Percentiles rank a stretch among this genome's conserved stretches.
Evolutionary conservation across 1,284 basidiomycete species (phyloP).

Genomic region (Cryptococcus sp.): DNA sequence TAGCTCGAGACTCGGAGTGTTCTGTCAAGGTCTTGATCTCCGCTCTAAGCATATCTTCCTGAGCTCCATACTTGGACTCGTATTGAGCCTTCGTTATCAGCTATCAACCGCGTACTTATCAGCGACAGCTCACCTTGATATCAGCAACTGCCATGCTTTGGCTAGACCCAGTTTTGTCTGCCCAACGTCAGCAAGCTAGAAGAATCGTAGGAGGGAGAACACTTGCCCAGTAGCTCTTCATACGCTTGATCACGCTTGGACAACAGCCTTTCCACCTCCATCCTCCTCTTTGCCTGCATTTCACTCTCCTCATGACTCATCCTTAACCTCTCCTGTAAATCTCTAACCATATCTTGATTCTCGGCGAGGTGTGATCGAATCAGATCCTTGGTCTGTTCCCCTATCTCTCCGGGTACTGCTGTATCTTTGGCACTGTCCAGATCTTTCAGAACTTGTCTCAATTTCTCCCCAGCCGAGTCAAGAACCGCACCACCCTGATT

Average conservation of each 20-base stretch:
- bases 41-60: constrained; percentile 79
- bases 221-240: constrained; percentile 84
- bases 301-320: constrained; percentile 91
- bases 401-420: constrained; percentile 60
- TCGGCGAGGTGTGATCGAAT: constrained; percentile 85
- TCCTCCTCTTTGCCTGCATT: constrained; percentile 71
- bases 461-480: constrained; percentile 34
- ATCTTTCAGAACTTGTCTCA: constrained; percentile 35
- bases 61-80: constrained; percentile 86
- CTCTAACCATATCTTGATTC: constrained; percentile 76
- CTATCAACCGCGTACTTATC: background rate
- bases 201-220: background rate
- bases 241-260: constrained; percentile 83
- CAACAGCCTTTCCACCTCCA: constrained; percentile 82
- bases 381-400: constrained; percentile 56
- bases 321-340: constrained; percentile 82
- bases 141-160: constrained; percentile 62
- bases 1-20: constrained; percentile 79
- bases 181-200: background rate
- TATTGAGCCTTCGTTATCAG: constrained; percentile 66
- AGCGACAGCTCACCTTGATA: constrained; percentile 66
- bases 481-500: constrained; percentile 27
- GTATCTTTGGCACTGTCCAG: constrained; percentile 30
- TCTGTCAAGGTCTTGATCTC: constrained; percentile 88
- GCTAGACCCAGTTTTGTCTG: constrained; percentile 33